These are phyloP conservation scores for Aaosphaeria pasadenensis DNA, from an alignment of 2,329 filamentous ascomycete species.

Conservation along the genomic window DNA sequence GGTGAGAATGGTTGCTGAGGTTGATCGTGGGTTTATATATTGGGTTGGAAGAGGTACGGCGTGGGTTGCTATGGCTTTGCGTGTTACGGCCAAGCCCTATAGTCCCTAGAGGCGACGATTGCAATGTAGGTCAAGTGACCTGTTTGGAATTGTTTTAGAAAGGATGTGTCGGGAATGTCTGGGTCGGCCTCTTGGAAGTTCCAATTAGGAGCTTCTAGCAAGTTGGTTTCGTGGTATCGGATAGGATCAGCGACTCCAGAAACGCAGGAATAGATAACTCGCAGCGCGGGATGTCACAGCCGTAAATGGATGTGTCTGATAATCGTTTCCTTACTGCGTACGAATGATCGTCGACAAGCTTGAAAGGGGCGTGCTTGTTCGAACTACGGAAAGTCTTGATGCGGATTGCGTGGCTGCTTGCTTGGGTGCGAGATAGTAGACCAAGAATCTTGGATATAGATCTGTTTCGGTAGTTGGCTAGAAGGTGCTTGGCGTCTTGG, in stretches of 20 bases:
- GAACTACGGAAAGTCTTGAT: slow-evolving; percentile 13
- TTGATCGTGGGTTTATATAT: neutral
- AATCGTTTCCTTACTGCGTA: slow-evolving; percentile 9
- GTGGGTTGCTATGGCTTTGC: slow-evolving; percentile 6
- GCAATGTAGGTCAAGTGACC: slow-evolving; percentile 20
- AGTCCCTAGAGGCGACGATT: slow-evolving; percentile 13
- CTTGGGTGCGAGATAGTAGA: slow-evolving; percentile 17
- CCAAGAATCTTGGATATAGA: slow-evolving; percentile 20
- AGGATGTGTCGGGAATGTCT: slow-evolving; percentile 6
- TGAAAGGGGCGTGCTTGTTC: slow-evolving; percentile 17
- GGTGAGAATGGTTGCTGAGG: slow-evolving; percentile 2
- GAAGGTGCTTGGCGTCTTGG: slow-evolving; percentile 21
- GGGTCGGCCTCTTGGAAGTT: slow-evolving; percentile 6
- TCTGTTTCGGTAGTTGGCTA: slow-evolving; percentile 16
- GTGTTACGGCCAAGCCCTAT: slow-evolving; percentile 18
- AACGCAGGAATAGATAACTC: slow-evolving; percentile 10
- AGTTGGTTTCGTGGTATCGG: slow-evolving; percentile 1
- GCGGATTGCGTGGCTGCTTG: slow-evolving; percentile 17
- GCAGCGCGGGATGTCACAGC: slow-evolving; percentile 32
- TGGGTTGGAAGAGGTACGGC: neutral
- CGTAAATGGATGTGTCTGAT: slow-evolving; percentile 1
- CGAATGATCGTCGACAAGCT: slow-evolving; percentile 13
- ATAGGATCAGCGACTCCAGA: slow-evolving; percentile 3
- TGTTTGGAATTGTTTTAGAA: slow-evolving; percentile 8
- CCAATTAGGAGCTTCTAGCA: neutral